Conservation (phyloP, 2,329 filamentous ascomycete genomes). For the Cercospora beticola region DNA sequence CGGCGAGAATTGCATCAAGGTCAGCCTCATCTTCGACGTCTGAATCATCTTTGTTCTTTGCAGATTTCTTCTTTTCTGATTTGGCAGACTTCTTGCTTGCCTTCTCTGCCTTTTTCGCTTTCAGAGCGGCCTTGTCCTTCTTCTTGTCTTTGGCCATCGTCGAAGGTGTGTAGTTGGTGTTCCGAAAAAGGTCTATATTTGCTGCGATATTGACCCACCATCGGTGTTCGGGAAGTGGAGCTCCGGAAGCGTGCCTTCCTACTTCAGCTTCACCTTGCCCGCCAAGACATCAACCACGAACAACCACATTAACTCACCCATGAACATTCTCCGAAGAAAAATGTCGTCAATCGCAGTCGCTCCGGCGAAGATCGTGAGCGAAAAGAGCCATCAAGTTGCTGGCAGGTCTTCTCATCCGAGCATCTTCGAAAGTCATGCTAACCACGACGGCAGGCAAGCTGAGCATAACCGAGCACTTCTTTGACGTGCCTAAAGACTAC, state of each 20-base stretch:
- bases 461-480: slow-evolving; percentile 77
- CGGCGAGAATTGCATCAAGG: slow-evolving; percentile 86
- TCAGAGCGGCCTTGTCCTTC: slow-evolving; percentile 37
- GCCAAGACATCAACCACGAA: neutral
- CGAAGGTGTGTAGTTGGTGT: neutral
- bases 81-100: slow-evolving; percentile 76
- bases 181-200: neutral
- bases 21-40: slow-evolving; percentile 92
- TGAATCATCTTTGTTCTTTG: slow-evolving; percentile 78
- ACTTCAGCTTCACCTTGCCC: slow-evolving; percentile 4
- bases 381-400: slow-evolving; percentile 47
- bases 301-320: slow-evolving; percentile 10
- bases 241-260: neutral
- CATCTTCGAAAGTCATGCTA: neutral
- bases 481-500: slow-evolving; percentile 82
- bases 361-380: slow-evolving; percentile 49
- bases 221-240: slow-evolving; percentile 4
- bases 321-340: slow-evolving; percentile 29
- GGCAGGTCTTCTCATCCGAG: slow-evolving; percentile 34
- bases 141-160: slow-evolving; percentile 55
- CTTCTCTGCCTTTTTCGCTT: slow-evolving; percentile 54
- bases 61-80: slow-evolving; percentile 62
- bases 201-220: slow-evolving; percentile 2
- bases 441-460: slow-evolving; percentile 61
- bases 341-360: slow-evolving; percentile 38